Evolutionary conservation across 1,284 basidiomycete species (phyloP).

Genomic region (Ceratobasidium sp.): DNA sequence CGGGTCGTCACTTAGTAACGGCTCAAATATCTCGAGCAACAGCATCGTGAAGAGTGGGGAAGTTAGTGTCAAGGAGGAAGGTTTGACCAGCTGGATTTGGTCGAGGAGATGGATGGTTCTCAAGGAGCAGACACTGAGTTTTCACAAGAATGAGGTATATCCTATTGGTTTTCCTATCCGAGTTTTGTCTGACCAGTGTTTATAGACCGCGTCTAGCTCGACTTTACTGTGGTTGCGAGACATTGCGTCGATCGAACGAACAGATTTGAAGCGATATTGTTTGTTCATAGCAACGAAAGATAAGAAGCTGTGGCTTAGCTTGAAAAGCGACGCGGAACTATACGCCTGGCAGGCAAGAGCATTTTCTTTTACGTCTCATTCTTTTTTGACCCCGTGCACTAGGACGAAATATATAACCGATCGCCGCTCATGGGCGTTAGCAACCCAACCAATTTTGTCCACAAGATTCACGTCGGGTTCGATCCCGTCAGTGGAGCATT

Average conservation of each 20-base stretch:
- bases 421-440: slow-evolving; percentile 94
- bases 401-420: slow-evolving; percentile 92
- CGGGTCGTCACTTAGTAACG: slow-evolving; percentile 58
- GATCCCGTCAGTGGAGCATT: slow-evolving; percentile 95
- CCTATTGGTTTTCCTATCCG: slow-evolving; percentile 20
- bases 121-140: slow-evolving; percentile 81
- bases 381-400: not conserved
- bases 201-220: slow-evolving; percentile 73
- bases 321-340: slow-evolving; percentile 95
- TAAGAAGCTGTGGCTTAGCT: slow-evolving; percentile 79
- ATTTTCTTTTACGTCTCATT: not conserved
- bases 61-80: slow-evolving; percentile 90
- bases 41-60: slow-evolving; percentile 72
- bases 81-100: slow-evolving; percentile 93
- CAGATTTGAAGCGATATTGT: slow-evolving; percentile 94
- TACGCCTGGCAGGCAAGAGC: slow-evolving; percentile 85
- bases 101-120: slow-evolving; percentile 91
- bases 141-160: slow-evolving; percentile 92
- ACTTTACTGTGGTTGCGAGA: slow-evolving; percentile 79
- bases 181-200: slow-evolving; percentile 8
- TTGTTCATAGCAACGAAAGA: slow-evolving; percentile 87
- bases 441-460: slow-evolving; percentile 96
- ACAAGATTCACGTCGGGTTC: slow-evolving; percentile 98
- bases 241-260: slow-evolving; percentile 88
- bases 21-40: slow-evolving; percentile 54